Conservation (phyloP, 805 yeast species). For the Scheffersomyces ergatensis region DNA sequence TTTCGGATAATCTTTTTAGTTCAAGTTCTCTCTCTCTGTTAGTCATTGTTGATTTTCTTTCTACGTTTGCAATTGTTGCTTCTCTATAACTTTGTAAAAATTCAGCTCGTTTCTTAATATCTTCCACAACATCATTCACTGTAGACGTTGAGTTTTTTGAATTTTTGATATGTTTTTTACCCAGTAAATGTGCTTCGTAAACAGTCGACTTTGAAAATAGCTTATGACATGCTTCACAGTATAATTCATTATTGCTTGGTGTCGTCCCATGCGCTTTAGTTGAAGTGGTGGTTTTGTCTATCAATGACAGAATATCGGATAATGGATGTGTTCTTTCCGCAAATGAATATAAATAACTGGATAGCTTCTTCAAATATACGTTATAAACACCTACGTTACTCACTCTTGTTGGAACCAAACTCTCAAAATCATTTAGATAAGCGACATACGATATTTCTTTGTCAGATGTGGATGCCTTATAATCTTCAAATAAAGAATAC, state of each 20-base stretch:
- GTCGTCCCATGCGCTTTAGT: background rate
- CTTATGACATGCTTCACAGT: constrained; percentile 65
- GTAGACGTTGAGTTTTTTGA: constrained; percentile 9
- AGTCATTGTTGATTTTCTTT: constrained; percentile 66
- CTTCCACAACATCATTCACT: constrained; percentile 27
- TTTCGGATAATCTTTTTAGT: constrained; percentile 35
- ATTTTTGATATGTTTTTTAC: constrained; percentile 72
- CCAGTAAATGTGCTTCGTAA: constrained; percentile 63
- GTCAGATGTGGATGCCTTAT: constrained; percentile 43
- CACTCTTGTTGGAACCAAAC: constrained; percentile 18
- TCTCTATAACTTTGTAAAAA: constrained; percentile 39
- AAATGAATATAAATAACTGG: constrained; percentile 49
- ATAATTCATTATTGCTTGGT: constrained; percentile 26
- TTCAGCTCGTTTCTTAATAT: constrained; percentile 33
- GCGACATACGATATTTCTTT: constrained; percentile 41
- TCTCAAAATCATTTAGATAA: constrained; percentile 47
- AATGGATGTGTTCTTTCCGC: constrained; percentile 50
- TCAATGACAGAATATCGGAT: constrained; percentile 28
- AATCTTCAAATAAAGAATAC: constrained; percentile 46
- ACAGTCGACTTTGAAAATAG: constrained; percentile 63
- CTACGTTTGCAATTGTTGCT: constrained; percentile 58
- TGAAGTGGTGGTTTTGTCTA: background rate
- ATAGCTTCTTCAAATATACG: constrained; percentile 45
- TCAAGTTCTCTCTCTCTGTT: constrained; percentile 65
- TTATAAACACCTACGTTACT: constrained; percentile 32